These are phyloP conservation scores for Phaffomyces opuntiae DNA, from an alignment of 805 yeast genomes.

Conservation along the genomic window DNA sequence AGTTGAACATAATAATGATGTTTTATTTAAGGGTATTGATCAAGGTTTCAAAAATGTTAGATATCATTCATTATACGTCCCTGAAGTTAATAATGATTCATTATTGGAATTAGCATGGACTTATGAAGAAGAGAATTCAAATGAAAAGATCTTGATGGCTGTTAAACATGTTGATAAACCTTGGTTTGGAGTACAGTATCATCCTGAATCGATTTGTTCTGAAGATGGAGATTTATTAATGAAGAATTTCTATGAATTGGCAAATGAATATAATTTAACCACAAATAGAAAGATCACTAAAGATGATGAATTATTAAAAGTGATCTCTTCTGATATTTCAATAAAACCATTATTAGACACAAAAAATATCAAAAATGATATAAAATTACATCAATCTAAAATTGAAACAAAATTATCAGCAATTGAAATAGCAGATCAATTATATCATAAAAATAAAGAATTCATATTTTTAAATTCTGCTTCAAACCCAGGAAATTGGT, in stretches of 20 bases:
- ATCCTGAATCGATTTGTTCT: slow-evolving; percentile 93
- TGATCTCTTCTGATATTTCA: slow-evolving; percentile 7
- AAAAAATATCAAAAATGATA: background rate
- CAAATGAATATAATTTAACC: slow-evolving; percentile 19
- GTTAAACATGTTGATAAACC: slow-evolving; percentile 56
- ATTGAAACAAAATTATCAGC: slow-evolving; percentile 19
- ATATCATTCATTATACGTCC: slow-evolving; percentile 76
- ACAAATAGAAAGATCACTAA: slow-evolving; percentile 14
- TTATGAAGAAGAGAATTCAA: slow-evolving; percentile 17
- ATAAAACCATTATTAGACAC: slow-evolving; percentile 13
- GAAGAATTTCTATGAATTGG: slow-evolving; percentile 41
- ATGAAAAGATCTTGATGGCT: slow-evolving; percentile 64
- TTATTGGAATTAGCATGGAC: slow-evolving; percentile 61
- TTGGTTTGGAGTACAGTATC: slow-evolving; percentile 92
- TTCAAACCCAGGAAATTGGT: slow-evolving; percentile 79
- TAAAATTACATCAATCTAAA: background rate
- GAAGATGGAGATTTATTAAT: slow-evolving; percentile 53
- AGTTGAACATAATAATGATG: slow-evolving; percentile 23
- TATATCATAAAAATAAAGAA: slow-evolving; percentile 29
- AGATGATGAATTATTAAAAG: slow-evolving; percentile 8
- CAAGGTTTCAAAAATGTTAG: slow-evolving; percentile 60
- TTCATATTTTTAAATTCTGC: slow-evolving; percentile 71
- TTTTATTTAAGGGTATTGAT: slow-evolving; percentile 36
- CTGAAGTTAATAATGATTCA: slow-evolving; percentile 15
- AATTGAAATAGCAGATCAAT: slow-evolving; percentile 46